phyloP scores from a whole-genome alignment of 2,329 filamentous ascomycete genomes.

The Rhexocercosporidium sp. region DNA sequence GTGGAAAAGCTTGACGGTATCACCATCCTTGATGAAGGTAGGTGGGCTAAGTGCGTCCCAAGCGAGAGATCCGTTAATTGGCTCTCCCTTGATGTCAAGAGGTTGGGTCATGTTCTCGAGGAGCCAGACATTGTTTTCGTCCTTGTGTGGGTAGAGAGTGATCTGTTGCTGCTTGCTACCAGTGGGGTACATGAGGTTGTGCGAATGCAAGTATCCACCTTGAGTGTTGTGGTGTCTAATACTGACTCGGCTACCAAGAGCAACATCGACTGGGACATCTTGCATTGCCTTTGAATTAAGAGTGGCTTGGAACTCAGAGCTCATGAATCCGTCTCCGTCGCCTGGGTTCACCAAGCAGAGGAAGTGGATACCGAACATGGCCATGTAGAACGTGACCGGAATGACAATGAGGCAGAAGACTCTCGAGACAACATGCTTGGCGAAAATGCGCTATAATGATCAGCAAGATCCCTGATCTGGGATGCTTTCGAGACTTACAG shows the following conservation, averaged over 20 bases:
- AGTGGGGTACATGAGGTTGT: constrained; percentile 95
- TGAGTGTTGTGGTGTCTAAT: constrained; percentile 97
- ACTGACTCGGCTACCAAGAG: constrained; percentile 82
- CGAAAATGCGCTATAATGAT: constrained; percentile 69
- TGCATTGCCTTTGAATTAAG: constrained; percentile 97
- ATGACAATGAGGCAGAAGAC: constrained; percentile 91
- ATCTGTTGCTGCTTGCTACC: constrained; percentile 99
- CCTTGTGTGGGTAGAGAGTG: constrained; percentile 97
- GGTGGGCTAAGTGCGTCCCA: constrained; percentile 77
- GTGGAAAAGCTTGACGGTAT: constrained; percentile 84
- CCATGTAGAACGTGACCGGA: constrained; percentile 88
- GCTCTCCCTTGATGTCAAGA: constrained; percentile 73
- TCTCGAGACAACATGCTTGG: constrained; percentile 93
- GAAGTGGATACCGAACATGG: constrained; percentile 98
- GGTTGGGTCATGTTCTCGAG: constrained; percentile 97
- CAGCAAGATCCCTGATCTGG: constrained; percentile 28
- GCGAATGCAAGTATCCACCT: constrained; percentile 96
- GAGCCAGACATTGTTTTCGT: constrained; percentile 95
- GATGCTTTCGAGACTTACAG: constrained; percentile 54
- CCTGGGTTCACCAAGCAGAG: constrained; percentile 90
- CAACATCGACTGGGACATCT: constrained; percentile 90
- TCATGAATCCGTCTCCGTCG: constrained; percentile 99
- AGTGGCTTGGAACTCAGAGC: constrained; percentile 97
- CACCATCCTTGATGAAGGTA: constrained; percentile 77
- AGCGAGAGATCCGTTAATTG: constrained; percentile 79